Conservation (phyloP, 805 yeast species). For the Isabelozyma heimii region DNA sequence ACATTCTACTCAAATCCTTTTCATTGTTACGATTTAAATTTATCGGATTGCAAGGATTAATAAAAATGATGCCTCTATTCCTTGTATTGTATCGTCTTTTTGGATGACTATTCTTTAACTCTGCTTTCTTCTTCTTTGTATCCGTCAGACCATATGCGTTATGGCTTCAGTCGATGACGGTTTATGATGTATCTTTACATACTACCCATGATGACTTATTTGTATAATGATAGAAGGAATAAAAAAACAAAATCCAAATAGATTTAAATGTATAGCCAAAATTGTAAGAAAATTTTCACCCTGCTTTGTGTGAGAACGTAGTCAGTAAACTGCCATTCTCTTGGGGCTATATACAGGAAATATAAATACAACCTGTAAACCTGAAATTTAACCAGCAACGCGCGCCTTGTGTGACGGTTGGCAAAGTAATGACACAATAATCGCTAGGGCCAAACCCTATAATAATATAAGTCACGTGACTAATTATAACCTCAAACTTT, state of each 20-base stretch:
- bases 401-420: background rate
- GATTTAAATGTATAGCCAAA: slow-evolving; percentile 6
- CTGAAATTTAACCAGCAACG: background rate
- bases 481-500: background rate
- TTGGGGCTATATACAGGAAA: background rate
- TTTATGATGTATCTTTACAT: slow-evolving; percentile 40
- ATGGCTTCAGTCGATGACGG: background rate
- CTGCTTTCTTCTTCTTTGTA: background rate
- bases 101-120: background rate
- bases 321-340: background rate
- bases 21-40: too few relatives aligned
- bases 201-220: slow-evolving; percentile 68
- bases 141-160: background rate
- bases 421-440: background rate
- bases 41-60: too few relatives aligned
- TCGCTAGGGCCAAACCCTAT: background rate
- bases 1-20: too few relatives aligned
- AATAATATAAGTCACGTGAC: background rate
- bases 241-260: slow-evolving; percentile 12
- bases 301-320: background rate
- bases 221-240: slow-evolving; percentile 11
- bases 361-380: background rate
- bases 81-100: background rate
- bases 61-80: too few relatives aligned
- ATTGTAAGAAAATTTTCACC: slow-evolving; percentile 15